Conservation (phyloP, 2,329 filamentous ascomycete genomes). For the Fusarium heterosporum region DNA sequence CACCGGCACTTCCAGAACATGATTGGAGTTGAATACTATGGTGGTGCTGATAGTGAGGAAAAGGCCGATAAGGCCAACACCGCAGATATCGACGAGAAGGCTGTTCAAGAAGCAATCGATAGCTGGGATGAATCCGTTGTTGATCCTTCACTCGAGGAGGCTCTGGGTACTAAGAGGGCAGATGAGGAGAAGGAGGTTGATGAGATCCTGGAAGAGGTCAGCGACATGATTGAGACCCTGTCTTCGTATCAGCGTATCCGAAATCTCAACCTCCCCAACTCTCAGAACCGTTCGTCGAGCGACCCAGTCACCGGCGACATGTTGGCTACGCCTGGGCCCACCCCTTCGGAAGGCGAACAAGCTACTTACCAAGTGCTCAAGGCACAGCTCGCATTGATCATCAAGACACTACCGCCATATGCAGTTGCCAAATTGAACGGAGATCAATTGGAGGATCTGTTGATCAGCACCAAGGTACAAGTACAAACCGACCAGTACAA, state of each 20-base stretch:
- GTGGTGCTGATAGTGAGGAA: slow-evolving; percentile 54
- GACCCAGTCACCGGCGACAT: slow-evolving; percentile 76
- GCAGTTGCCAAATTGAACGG: slow-evolving; percentile 88
- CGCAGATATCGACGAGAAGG: slow-evolving; percentile 62
- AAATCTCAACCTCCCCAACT: slow-evolving; percentile 75
- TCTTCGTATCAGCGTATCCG: slow-evolving; percentile 84
- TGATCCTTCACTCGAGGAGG: slow-evolving; percentile 68
- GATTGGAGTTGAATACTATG: slow-evolving; percentile 65
- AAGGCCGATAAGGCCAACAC: slow-evolving; percentile 49
- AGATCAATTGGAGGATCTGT: slow-evolving; percentile 83
- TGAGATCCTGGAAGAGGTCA: slow-evolving; percentile 78
- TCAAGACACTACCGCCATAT: slow-evolving; percentile 83
- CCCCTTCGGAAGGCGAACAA: slow-evolving; percentile 72
- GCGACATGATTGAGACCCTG: slow-evolving; percentile 80
- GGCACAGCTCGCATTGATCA: slow-evolving; percentile 77
- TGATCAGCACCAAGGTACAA: slow-evolving; percentile 82
- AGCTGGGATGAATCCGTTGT: slow-evolving; percentile 69
- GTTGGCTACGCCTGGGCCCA: slow-evolving; percentile 73
- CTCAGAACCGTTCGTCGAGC: slow-evolving; percentile 69
- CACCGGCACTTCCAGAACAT: slow-evolving; percentile 73
- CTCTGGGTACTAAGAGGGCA: slow-evolving; percentile 63
- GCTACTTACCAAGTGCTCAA: slow-evolving; percentile 78
- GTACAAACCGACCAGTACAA: slow-evolving; percentile 78
- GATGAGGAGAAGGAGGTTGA: slow-evolving; percentile 75
- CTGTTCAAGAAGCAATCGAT: slow-evolving; percentile 66